phyloP scores from a whole-genome alignment of 495 filamentous ascomycete species.

The Neurospora cerealis region DNA sequence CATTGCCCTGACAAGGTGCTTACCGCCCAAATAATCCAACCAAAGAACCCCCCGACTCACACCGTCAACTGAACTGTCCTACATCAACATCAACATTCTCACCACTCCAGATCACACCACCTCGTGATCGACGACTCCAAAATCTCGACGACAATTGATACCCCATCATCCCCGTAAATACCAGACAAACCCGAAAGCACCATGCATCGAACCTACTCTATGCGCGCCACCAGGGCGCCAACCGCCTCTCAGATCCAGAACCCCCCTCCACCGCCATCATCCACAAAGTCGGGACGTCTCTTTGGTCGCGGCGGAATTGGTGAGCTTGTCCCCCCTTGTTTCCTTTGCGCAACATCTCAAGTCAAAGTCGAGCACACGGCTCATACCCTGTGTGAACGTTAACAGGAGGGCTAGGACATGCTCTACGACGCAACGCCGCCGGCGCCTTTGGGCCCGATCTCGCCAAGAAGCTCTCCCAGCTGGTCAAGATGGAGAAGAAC shows the following conservation, averaged over 20 bases:
- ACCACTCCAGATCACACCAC: not conserved
- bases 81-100: not conserved
- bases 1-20: not conserved
- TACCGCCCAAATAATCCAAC: not conserved
- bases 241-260: conserved; percentile 65
- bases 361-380: not conserved
- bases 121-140: not conserved
- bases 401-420: conserved; percentile 60
- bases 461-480: conserved; percentile 90
- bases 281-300: conserved; percentile 79
- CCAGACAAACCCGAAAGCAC: not conserved
- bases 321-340: conserved; percentile 27
- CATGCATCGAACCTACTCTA: conserved; percentile 98
- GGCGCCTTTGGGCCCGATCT: conserved; percentile 95
- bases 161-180: conserved; percentile 1
- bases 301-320: conserved; percentile 80
- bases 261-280: conserved; percentile 83
- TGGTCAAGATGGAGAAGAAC: conserved; percentile 99
- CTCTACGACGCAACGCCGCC: conserved; percentile 79
- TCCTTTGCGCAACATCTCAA: not conserved
- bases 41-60: not conserved
- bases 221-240: conserved; percentile 91
- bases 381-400: conserved; percentile 3
- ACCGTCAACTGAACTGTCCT: not conserved
- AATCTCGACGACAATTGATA: not conserved